Evolutionary conservation across 179 eudicot species (phyloP), one percentile per base, ranked within the genome.

Genomic region (Silene vulgaris): DNA sequence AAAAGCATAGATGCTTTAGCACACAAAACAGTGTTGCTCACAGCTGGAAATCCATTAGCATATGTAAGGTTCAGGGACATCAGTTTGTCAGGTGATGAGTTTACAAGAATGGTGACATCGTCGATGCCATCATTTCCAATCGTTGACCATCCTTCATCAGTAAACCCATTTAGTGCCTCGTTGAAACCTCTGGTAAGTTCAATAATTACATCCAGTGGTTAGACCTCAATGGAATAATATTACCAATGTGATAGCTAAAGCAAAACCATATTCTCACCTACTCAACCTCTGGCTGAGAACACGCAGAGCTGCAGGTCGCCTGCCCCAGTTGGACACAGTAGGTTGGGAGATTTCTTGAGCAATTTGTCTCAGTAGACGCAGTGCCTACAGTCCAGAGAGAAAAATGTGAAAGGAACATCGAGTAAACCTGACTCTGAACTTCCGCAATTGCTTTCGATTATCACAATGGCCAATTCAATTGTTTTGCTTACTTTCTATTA

Each of bases 1-100:
- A 93, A 80, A 82, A 93, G 98, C 98, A 93, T 91, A 23, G 98
- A 93, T 4, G 98, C 98, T 83, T 90, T 91, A 56, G 97, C 95
- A 80, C 98, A 93, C 75, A 93, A 73, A 30, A 93, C 87, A 0
- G 89, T 80, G 80, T 87, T 89, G 86, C 86, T 86, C 80, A 88
- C 82, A 69, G 98, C 82, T 73, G 91, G 85, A 82, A 86, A 91
- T 59, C 97, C 98, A 86, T 83, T 86, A 7, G 82, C 80, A 78
- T 84, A 91, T 16, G 95, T 80, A 62, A 87, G 84, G 79, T 91
- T 89, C 75, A 89, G 77, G 23, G 88, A 85, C 91, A 93, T 84
- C 79, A 91, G 60, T 75, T 93, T 93, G 68, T 86, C 95, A 29
- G 90, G 96, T 75, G 94, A 86, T 17, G 97, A 89, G 77, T 93